phyloP scores from a whole-genome alignment of 2,329 filamentous ascomycete genomes.

The Aspergillus nomiae region DNA sequence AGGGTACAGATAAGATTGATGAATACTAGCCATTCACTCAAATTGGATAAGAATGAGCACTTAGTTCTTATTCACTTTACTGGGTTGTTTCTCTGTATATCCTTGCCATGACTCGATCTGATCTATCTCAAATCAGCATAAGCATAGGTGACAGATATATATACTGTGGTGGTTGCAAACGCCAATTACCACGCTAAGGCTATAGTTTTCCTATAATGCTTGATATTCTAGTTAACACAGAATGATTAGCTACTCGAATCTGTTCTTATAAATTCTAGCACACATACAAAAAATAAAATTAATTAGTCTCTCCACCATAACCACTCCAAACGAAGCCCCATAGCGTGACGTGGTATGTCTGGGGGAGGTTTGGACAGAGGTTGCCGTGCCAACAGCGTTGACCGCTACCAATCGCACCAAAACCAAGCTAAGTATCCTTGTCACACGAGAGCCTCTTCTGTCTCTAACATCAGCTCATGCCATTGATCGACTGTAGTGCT shows the following conservation, averaged over 20 bases:
- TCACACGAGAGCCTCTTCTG: constrained; percentile 6
- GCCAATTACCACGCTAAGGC: no score
- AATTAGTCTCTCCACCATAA: not conserved
- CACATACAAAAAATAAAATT: not conserved
- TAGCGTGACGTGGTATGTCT: not conserved
- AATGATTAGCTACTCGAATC: not conserved
- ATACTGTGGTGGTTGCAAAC: not conserved
- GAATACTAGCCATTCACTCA: not conserved
- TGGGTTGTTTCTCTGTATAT: not conserved
- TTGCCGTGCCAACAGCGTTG: constrained; percentile 29
- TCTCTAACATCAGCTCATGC: not conserved
- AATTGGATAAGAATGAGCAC: not conserved
- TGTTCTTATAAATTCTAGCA: not conserved
- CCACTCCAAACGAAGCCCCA: not conserved
- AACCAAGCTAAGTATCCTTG: constrained; percentile 13
- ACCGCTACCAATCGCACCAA: constrained; percentile 21
- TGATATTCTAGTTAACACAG: not conserved
- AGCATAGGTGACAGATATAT: not conserved
- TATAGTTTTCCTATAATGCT: not conserved
- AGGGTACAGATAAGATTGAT: not conserved
- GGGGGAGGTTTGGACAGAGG: constrained; percentile 8
- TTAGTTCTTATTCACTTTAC: not conserved
- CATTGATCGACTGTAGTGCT: constrained; percentile 4
- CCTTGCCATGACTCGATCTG: not conserved
- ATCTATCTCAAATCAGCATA: not conserved